Evolutionary conservation across 768 basidiomycete genomes (phyloP).

Genomic region (Gymnopilus dilepis): DNA sequence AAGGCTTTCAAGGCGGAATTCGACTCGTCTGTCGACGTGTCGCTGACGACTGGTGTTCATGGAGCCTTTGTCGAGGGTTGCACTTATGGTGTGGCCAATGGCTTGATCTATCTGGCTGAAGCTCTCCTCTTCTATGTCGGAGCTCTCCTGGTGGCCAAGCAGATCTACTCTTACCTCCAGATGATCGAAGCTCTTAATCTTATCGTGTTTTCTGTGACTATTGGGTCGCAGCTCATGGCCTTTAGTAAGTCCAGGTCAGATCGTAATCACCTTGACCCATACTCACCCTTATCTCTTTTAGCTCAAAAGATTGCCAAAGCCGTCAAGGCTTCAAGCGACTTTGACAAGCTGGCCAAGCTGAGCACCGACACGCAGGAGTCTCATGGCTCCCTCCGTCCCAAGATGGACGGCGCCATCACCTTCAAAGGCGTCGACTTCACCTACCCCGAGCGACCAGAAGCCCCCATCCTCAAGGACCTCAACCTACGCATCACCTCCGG

Average conservation of each 20-base stretch:
- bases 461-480: slow-evolving; percentile 69
- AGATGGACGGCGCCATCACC: slow-evolving; percentile 58
- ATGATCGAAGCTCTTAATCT: slow-evolving; percentile 92
- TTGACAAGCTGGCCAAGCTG: slow-evolving; percentile 71
- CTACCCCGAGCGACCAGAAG: slow-evolving; percentile 83
- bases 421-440: slow-evolving; percentile 81
- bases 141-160: slow-evolving; percentile 78
- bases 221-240: slow-evolving; percentile 87
- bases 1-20: slow-evolving; percentile 72
- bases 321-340: slow-evolving; percentile 80
- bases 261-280: slow-evolving; percentile 7
- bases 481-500: slow-evolving; percentile 71
- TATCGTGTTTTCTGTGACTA: slow-evolving; percentile 91
- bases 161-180: slow-evolving; percentile 83
- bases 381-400: slow-evolving; percentile 71
- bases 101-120: slow-evolving; percentile 88
- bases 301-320: slow-evolving; percentile 85
- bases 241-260: slow-evolving; percentile 71
- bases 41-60: slow-evolving; percentile 68
- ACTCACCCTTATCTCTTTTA: slow-evolving; percentile 25
- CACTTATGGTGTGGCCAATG: slow-evolving; percentile 79
- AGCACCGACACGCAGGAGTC: slow-evolving; percentile 71
- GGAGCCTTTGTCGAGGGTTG: slow-evolving; percentile 89
- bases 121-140: slow-evolving; percentile 93
- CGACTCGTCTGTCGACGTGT: slow-evolving; percentile 60